These are phyloP conservation scores for Coprinopsis strossmayeri DNA, from an alignment of 768 basidiomycete species.

Conservation along the genomic window DNA sequence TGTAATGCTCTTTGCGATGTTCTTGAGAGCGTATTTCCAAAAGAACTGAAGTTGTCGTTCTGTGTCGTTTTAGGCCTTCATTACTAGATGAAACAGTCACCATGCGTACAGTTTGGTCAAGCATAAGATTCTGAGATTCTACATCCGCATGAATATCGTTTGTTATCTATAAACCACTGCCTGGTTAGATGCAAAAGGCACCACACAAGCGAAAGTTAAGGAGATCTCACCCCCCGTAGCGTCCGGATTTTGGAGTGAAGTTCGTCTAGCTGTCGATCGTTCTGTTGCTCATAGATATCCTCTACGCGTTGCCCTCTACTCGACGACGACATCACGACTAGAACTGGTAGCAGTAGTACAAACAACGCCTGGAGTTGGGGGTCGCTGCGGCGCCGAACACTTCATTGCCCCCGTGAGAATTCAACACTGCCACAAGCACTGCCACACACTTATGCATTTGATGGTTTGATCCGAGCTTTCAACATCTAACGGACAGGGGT, in stretches of 20 bases:
- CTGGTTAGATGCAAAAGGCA: background rate
- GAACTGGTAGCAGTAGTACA: background rate
- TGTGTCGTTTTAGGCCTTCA: constrained; percentile 17
- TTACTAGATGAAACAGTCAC: background rate
- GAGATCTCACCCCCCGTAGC: constrained; percentile 58
- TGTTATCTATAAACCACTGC: constrained; percentile 51
- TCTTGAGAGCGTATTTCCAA: constrained; percentile 55
- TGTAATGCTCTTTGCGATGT: constrained; percentile 66
- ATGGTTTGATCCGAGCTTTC: too few relatives aligned
- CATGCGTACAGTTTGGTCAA: constrained; percentile 74
- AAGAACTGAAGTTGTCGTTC: constrained; percentile 63
- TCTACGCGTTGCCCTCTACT: constrained; percentile 32
- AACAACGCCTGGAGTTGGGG: background rate
- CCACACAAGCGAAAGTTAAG: background rate
- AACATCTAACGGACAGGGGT: too few relatives aligned
- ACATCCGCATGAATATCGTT: constrained; percentile 82
- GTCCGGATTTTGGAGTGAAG: constrained; percentile 81
- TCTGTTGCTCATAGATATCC: constrained; percentile 78
- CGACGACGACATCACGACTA: background rate
- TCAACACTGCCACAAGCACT: too few relatives aligned
- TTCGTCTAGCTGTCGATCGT: constrained; percentile 78
- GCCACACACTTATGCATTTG: too few relatives aligned
- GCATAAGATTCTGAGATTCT: constrained; percentile 71
- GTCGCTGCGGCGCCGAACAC: background rate
- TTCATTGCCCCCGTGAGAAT: background rate